Percentiles rank a stretch among this genome's conserved stretches.
phyloP scores from a whole-genome alignment of 2,329 filamentous ascomycete species.

The Xylariomycetidae sp. region DNA sequence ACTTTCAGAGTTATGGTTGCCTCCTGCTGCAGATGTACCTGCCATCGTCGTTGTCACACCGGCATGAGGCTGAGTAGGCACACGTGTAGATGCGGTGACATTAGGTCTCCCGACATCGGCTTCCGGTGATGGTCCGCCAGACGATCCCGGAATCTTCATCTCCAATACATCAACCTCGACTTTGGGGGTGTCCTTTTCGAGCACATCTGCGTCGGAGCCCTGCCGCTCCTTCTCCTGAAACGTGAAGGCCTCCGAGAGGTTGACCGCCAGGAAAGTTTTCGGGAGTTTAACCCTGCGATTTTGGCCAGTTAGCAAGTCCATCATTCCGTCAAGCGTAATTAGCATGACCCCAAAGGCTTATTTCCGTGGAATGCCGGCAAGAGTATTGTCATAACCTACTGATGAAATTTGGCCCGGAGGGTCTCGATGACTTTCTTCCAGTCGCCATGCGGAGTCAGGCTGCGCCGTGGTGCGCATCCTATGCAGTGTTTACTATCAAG shows the following conservation, averaged over 20 bases:
- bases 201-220: slow-evolving; percentile 39
- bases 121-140: slow-evolving; percentile 10
- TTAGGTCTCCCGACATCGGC: slow-evolving; percentile 12
- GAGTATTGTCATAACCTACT: slow-evolving; percentile 61
- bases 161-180: slow-evolving; percentile 18
- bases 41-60: too few species aligned
- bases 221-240: slow-evolving; percentile 54
- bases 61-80: too few species aligned
- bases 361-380: too few species aligned
- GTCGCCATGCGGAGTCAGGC: slow-evolving; percentile 83
- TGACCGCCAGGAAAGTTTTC: slow-evolving; percentile 62
- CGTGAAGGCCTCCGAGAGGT: slow-evolving; percentile 58
- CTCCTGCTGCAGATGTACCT: too few species aligned
- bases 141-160: slow-evolving; percentile 17
- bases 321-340: too few species aligned
- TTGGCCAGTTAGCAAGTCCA: slow-evolving; percentile 9
- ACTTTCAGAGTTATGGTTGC: too few species aligned
- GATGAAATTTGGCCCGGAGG: slow-evolving; percentile 88
- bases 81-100: slow-evolving; percentile 9
- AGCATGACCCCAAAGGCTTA: too few species aligned
- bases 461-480: slow-evolving; percentile 84
- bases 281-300: slow-evolving; percentile 56
- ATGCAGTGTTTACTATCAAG: slow-evolving; percentile 96
- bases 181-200: slow-evolving; percentile 43
- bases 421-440: slow-evolving; percentile 98